A percentile compares a stretch with the other conserved stretches of the same genome.
Conservation (phyloP, 2,329 filamentous ascomycete genomes). For the Aspergillus terreus region DNA sequence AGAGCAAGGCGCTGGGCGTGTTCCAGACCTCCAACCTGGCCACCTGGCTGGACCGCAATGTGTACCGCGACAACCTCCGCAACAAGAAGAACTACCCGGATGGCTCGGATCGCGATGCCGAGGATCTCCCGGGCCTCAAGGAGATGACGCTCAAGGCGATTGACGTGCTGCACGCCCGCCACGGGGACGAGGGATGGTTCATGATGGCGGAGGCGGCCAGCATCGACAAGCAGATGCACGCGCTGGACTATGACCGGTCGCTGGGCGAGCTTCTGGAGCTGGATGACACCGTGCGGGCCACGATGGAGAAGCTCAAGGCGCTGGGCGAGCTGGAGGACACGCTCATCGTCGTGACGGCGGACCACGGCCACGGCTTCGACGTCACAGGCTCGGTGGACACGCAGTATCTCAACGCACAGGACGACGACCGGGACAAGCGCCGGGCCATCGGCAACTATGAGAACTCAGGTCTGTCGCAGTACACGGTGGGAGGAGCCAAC, state of each 20-base stretch:
- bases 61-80: constrained; percentile 69
- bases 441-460: constrained; percentile 70
- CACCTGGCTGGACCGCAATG: constrained; percentile 81
- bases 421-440: constrained; percentile 68
- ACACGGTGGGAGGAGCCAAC: constrained; percentile 60
- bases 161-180: constrained; percentile 67
- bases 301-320: constrained; percentile 64
- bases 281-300: constrained; percentile 76
- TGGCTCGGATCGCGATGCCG: constrained; percentile 60
- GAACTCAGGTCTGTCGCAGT: constrained; percentile 71
- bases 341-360: constrained; percentile 75
- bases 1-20: constrained; percentile 67
- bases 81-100: constrained; percentile 65
- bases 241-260: constrained; percentile 78
- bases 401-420: constrained; percentile 65
- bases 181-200: constrained; percentile 72
- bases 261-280: constrained; percentile 81
- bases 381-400: constrained; percentile 81
- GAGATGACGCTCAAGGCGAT: constrained; percentile 88
- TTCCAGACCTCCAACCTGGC: constrained; percentile 73
- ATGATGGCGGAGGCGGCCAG: constrained; percentile 83
- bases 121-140: constrained; percentile 77
- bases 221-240: constrained; percentile 88
- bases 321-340: constrained; percentile 70
- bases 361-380: constrained; percentile 86